Conservation (phyloP, 129 eudicot species). For the Solidago caesia region DNA sequence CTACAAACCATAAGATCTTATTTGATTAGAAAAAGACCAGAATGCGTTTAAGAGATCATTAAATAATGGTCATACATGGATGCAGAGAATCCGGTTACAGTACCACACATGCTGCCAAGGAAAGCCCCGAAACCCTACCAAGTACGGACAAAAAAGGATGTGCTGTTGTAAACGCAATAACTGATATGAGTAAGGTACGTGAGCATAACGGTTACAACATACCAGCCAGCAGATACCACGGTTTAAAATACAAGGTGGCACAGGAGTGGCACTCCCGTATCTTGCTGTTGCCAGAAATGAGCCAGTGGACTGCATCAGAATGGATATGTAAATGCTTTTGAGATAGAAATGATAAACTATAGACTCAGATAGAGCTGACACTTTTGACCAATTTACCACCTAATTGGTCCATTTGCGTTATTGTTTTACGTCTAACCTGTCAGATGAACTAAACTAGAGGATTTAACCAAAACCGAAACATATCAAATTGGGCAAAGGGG, state of each 20-base stretch:
- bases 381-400: not conserved
- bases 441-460: too few species aligned
- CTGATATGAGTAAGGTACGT: not conserved
- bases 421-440: too few species aligned
- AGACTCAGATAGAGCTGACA: not conserved
- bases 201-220: slow-evolving; percentile 2
- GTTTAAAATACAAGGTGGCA: slow-evolving; percentile 62
- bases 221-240: slow-evolving; percentile 80
- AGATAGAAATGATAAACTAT: not conserved
- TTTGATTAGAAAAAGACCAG: not conserved
- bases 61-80: slow-evolving; percentile 43
- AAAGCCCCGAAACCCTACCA: slow-evolving; percentile 63
- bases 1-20: slow-evolving; percentile 31
- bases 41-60: not conserved
- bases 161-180: not conserved
- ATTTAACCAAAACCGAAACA: too few species aligned
- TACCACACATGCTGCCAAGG: slow-evolving; percentile 54
- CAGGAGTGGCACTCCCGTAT: slow-evolving; percentile 72
- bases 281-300: slow-evolving; percentile 59
- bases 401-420: too few species aligned
- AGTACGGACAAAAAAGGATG: not conserved
- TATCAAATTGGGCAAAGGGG: too few species aligned
- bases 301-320: slow-evolving; percentile 58
- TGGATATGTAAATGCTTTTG: not conserved
- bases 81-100: slow-evolving; percentile 56